These are phyloP conservation scores for Pseudogymnoascus sp. DNA, from an alignment of 2,329 filamentous ascomycete species.

Conservation along the genomic window DNA sequence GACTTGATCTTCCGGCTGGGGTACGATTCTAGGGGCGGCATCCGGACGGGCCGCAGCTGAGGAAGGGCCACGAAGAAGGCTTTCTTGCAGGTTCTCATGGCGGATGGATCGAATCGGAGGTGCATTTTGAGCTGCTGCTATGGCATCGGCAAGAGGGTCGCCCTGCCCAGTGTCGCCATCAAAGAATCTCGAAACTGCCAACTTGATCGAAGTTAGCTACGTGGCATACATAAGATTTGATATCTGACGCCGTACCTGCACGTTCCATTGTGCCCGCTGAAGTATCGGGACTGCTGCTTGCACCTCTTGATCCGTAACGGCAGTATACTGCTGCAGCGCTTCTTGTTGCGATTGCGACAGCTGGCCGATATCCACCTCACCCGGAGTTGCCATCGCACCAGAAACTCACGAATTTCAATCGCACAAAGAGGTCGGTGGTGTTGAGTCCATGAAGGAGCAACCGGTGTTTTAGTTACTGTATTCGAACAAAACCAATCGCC, in stretches of 20 bases:
- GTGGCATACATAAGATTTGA: conserved; percentile 12
- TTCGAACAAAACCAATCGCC: not conserved
- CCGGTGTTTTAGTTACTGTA: not conserved
- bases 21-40: conserved; percentile 78
- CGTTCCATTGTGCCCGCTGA: conserved; percentile 89
- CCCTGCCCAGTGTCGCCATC: conserved; percentile 71
- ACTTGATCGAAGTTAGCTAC: conserved; percentile 44
- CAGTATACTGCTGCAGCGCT: conserved; percentile 78
- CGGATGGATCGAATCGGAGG: conserved; percentile 56
- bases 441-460: conserved; percentile 1
- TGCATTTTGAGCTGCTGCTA: conserved; percentile 49
- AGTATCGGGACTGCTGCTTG: conserved; percentile 72
- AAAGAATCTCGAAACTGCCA: conserved; percentile 95
- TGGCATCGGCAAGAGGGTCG: conserved; percentile 71
- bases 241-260: conserved; percentile 53
- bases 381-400: conserved; percentile 35
- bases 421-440: conserved; percentile 5
- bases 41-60: conserved; percentile 41
- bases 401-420: not conserved
- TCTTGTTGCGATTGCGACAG: conserved; percentile 73
- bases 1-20: conserved; percentile 58
- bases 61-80: conserved; percentile 35
- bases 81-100: conserved; percentile 67
- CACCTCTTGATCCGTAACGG: conserved; percentile 77
- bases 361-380: conserved; percentile 54